These are phyloP conservation scores for Blastobotrys arbuscula DNA, from an alignment of 1,139 yeast species.

Conservation along the genomic window DNA sequence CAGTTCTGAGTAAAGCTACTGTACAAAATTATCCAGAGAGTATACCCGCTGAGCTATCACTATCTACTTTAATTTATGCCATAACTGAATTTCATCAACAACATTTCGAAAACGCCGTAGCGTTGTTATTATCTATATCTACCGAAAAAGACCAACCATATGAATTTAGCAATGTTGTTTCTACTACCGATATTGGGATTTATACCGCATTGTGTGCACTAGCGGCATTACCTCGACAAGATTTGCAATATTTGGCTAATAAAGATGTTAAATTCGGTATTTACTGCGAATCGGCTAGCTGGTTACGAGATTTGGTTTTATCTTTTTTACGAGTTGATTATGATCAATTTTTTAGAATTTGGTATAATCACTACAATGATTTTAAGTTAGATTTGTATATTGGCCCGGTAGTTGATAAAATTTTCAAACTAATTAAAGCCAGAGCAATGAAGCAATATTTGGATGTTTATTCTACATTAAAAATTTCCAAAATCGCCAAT, in stretches of 20 bases:
- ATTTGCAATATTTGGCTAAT: conserved; percentile 22
- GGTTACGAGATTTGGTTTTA: conserved; percentile 16
- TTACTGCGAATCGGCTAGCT: conserved; percentile 42
- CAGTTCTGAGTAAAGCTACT: neutral
- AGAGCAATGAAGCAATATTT: conserved; percentile 24
- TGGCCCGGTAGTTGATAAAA: conserved; percentile 14
- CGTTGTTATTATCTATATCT: conserved; percentile 11
- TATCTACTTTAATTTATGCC: neutral
- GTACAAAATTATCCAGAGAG: neutral
- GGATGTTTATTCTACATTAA: conserved; percentile 20
- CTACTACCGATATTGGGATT: conserved; percentile 18
- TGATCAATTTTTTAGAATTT: conserved; percentile 16
- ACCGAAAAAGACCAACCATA: neutral
- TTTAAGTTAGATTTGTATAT: conserved; percentile 20
- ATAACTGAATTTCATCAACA: neutral
- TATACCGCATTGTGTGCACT: conserved; percentile 24
- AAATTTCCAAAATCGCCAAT: conserved; percentile 15
- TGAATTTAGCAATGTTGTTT: neutral
- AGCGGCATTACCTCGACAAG: conserved; percentile 23
- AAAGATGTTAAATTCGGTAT: conserved; percentile 60
- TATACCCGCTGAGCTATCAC: neutral
- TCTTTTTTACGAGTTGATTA: conserved; percentile 17
- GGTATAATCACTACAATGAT: conserved; percentile 18
- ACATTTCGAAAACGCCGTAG: conserved; percentile 7
- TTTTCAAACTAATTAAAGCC: conserved; percentile 17